Base-by-base conservation (phyloP, 148 eudicot genomes). In the Vaccinium corymbosum region DNA sequence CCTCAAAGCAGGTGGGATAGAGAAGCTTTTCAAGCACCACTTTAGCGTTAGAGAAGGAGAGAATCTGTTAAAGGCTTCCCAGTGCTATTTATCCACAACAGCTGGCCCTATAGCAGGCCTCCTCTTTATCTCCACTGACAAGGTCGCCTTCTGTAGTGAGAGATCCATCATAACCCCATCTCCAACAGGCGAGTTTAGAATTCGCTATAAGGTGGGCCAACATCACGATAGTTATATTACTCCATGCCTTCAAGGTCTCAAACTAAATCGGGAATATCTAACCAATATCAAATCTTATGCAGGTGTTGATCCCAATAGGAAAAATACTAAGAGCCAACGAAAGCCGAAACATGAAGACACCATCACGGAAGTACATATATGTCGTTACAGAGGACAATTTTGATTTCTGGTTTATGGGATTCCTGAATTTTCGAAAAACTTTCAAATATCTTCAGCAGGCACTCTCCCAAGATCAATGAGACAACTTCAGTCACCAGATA, bases 21-120 rank as follows among this genome's bases (percentile, higher is more conserved):
- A 84, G 61, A 92, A 89, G 59, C 81, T 89, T 52, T 92, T 88
- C 87, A 87, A 80, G 42, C 73, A 83, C 10, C 85, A 80, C 11
- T 90, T 89, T 46, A 90, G 84, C 51, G 78, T 87, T 16, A 86
- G 81, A 52, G 85, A 89, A 56, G 92, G 83, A 53, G 92, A 92
- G 81, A 83, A 84, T 70, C 81, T 91, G 71, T 22, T 90, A 25
- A 91, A 88, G 88, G 92, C 86, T 82, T 89, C 86, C 20, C 88
- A 87, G 55, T 90, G 93, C 80, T 85, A 89, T 59, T 79, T 93
- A 56, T 91, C 80, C 19, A 93, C 95, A 1, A 91, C 90, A 19
- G 89, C 90, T 8, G 93, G 95, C 29, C 90, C 93, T 3, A 88
- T 92, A 8, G 83, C 88, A 2, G 92, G 95, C 22, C 82, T 83